These are phyloP conservation scores for Calonectria pseudoturangicola DNA, from an alignment of 2,329 filamentous ascomycete genomes.

Conservation along the genomic window DNA sequence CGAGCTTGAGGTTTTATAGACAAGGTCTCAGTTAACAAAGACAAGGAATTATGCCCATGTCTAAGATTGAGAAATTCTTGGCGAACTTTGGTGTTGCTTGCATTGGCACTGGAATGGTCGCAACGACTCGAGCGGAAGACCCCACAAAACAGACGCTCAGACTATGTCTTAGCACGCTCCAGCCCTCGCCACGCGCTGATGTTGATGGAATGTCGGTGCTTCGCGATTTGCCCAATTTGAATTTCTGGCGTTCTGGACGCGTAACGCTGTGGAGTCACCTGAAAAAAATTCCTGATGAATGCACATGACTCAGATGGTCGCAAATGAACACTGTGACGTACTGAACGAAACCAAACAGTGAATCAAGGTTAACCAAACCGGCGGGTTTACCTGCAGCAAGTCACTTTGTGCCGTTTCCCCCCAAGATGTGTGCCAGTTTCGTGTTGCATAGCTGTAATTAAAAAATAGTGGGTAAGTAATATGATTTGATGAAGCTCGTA, in stretches of 20 bases:
- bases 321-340: no score
- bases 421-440: not conserved
- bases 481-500: not conserved
- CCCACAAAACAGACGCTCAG: conserved; percentile 18
- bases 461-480: no score
- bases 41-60: not conserved
- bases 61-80: not conserved
- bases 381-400: not conserved
- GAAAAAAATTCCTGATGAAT: not conserved
- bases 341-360: not conserved
- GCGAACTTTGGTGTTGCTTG: conserved; percentile 8
- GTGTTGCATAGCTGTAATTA: no score
- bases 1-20: not conserved
- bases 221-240: not conserved
- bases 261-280: conserved; percentile 11
- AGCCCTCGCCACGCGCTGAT: conserved; percentile 1
- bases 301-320: not conserved
- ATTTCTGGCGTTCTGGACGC: conserved; percentile 7
- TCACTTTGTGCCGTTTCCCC: not conserved
- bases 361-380: conserved; percentile 4
- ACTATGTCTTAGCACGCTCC: conserved; percentile 9
- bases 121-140: conserved; percentile 3
- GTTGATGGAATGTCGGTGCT: conserved; percentile 17
- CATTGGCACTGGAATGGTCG: conserved; percentile 6
- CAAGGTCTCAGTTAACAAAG: not conserved